A percentile compares a stretch with the other conserved stretches of the same genome.
Conservation (phyloP, 2,329 filamentous ascomycete species). For the Endocalyx cinctus region DNA sequence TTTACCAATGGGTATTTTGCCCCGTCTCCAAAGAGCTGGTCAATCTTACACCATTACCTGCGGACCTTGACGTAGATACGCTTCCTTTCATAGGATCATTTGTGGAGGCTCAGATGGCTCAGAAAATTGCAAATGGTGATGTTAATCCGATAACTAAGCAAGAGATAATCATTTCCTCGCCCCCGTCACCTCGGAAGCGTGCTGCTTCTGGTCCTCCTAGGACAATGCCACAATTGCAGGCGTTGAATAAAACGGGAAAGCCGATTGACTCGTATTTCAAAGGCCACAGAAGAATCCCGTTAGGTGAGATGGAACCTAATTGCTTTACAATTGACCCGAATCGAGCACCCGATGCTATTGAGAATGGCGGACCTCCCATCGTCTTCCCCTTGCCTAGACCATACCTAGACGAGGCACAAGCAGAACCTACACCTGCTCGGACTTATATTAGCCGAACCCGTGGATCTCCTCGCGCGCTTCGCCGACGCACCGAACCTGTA, state of each 20-base stretch:
- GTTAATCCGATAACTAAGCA: conserved; percentile 87
- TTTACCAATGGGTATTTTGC: conserved; percentile 94
- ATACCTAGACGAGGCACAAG: conserved; percentile 41
- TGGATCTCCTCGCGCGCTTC: conserved; percentile 36
- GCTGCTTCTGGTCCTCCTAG: conserved; percentile 23
- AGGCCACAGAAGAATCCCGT: conserved; percentile 45
- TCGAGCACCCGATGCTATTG: conserved; percentile 43
- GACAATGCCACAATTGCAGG: conserved; percentile 6
- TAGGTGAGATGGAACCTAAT: conserved; percentile 60
- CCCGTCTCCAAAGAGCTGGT: conserved; percentile 67
- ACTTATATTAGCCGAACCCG: conserved; percentile 22
- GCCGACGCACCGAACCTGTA: conserved; percentile 50
- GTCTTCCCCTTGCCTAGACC: conserved; percentile 57
- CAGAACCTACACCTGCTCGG: conserved; percentile 16
- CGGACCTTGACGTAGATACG: conserved; percentile 59
- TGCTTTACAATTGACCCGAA: conserved; percentile 52
- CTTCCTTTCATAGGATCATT: conserved; percentile 78
- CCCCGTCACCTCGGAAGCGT: conserved; percentile 37
- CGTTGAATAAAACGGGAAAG: conserved; percentile 34
- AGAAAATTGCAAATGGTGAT: conserved; percentile 73
- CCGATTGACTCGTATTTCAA: conserved; percentile 54
- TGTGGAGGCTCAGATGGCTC: conserved; percentile 65
- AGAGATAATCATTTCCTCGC: conserved; percentile 41
- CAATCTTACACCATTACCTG: conserved; percentile 64
- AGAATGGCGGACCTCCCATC: conserved; percentile 46